Conservation (phyloP, 2,329 filamentous ascomycete species). For the Claviceps maximensis region DNA sequence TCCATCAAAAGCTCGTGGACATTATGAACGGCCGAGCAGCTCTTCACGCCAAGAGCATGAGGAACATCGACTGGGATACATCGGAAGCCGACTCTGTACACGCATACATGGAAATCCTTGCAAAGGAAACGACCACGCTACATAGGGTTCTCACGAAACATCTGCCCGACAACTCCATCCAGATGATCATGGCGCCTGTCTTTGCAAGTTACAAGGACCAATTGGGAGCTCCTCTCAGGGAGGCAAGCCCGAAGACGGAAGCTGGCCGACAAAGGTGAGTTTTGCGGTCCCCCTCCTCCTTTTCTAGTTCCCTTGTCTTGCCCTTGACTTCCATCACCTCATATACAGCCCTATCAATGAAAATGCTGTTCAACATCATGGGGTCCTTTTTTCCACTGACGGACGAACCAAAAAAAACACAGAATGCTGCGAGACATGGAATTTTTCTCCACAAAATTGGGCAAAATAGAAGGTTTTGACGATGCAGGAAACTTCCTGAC, state of each 20-base stretch:
- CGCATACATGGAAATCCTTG: conserved; percentile 73
- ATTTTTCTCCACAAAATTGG: conserved; percentile 55
- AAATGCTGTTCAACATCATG: not conserved
- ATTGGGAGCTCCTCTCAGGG: conserved; percentile 57
- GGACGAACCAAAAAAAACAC: not conserved
- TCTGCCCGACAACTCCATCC: conserved; percentile 61
- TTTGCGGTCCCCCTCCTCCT: not conserved
- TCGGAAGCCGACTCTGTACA: conserved; percentile 33
- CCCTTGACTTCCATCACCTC: not conserved
- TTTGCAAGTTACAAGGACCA: conserved; percentile 72
- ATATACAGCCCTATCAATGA: not conserved
- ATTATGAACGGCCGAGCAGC: conserved; percentile 74
- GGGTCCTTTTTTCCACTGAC: not conserved
- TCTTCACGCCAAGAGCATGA: conserved; percentile 62
- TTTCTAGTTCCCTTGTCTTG: too few relatives aligned
- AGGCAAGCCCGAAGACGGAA: conserved; percentile 50
- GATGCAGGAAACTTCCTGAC: conserved; percentile 59
- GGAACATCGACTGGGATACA: conserved; percentile 60
- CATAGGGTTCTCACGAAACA: conserved; percentile 76
- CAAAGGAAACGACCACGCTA: conserved; percentile 73
- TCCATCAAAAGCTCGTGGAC: conserved; percentile 85
- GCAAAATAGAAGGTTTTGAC: conserved; percentile 66
- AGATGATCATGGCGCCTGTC: conserved; percentile 75
- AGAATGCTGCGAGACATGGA: conserved; percentile 70
- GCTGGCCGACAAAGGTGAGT: conserved; percentile 58